Percentiles rank a stretch among this genome's conserved stretches.
phyloP scores from a whole-genome alignment of 1,284 basidiomycete genomes.

The Schizophyllum commune region DNA sequence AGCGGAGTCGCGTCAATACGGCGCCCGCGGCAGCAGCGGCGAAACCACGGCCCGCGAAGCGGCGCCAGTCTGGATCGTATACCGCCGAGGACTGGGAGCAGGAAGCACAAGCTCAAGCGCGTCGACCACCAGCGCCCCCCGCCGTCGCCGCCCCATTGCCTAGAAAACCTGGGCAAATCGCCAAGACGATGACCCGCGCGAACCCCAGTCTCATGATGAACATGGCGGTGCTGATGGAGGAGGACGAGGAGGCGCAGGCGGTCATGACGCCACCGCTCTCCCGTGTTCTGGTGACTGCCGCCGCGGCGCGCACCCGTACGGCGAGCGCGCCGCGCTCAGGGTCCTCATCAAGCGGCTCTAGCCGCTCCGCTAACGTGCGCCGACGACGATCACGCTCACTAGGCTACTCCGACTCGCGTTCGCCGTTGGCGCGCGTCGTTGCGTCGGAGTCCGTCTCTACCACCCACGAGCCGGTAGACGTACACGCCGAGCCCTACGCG shows the following conservation, averaged over 20 bases:
- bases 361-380: constrained; percentile 7
- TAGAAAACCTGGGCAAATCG: constrained; percentile 12
- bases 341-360: constrained; percentile 7
- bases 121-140: constrained; percentile 10
- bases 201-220: constrained; percentile 40
- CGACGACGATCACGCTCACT: constrained; percentile 26
- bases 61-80: background rate
- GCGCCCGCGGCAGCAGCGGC: no score
- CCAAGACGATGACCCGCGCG: constrained; percentile 12
- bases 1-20: background rate
- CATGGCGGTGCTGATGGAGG: constrained; percentile 50
- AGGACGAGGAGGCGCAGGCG: constrained; percentile 38
- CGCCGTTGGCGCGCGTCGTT: constrained; percentile 6
- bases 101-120: constrained; percentile 2
- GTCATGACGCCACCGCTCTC: background rate
- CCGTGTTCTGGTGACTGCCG: constrained; percentile 5
- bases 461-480: constrained; percentile 1
- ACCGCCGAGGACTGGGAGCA: constrained; percentile 12
- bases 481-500: constrained; percentile 12
- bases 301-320: constrained; percentile 21
- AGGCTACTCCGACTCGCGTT: constrained; percentile 9
- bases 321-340: background rate
- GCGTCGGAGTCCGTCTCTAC: constrained; percentile 7
- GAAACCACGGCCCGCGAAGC: background rate
- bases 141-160: constrained; percentile 14